Evolutionary conservation across 2,329 filamentous ascomycete genomes (phyloP), one percentile per base, ranked within the genome.

Genomic region (Neobulgaria alba): DNA sequence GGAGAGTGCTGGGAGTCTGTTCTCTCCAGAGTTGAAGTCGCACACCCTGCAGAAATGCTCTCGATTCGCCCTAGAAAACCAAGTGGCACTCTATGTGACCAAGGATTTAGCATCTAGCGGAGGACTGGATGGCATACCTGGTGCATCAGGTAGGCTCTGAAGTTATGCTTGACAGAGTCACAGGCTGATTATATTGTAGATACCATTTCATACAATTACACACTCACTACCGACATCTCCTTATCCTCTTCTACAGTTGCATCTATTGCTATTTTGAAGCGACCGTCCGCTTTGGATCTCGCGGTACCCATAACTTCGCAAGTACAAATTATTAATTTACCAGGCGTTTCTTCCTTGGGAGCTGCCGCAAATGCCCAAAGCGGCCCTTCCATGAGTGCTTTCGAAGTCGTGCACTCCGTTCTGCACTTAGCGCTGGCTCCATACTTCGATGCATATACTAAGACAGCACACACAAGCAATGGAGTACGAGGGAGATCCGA

Each of bases 381-480:
- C 61, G 81, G 80, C 43, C 73, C 80, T 42, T 72, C 80, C 18
- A 70, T 82, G 41, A 93, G 89, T 33, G 88, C 90, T 3, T 95
- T 88, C 65, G 90, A 96, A 65, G 82, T 90, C 54, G 71, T 98
- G 47, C 88, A 95, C 66, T 87, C 90, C 43, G 76, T 95, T 56
- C 77, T 99, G 51, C 89, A 95, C 64, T 82, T 88, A 61, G 88
- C 85, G 52, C 71, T 98, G 59, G 87, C 86, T 55, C 92, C 93
- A 29, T 96, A 95, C 65, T 98, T 98, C 61, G 90, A 99, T 69
- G 90, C 89, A 54, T 93, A 88, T 62, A 93, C 89, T 43, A 90
- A 88, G 66, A 83, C 73, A 49, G 82, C 87, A 55, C 83, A 87
- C 58, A 66, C 75, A 37, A 67, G 67, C 42, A 76, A 75, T 57